Percentiles rank a stretch among this genome's conserved stretches.
phyloP scores from a whole-genome alignment of 2,329 filamentous ascomycete species.

The Aspergillus vadensis region DNA sequence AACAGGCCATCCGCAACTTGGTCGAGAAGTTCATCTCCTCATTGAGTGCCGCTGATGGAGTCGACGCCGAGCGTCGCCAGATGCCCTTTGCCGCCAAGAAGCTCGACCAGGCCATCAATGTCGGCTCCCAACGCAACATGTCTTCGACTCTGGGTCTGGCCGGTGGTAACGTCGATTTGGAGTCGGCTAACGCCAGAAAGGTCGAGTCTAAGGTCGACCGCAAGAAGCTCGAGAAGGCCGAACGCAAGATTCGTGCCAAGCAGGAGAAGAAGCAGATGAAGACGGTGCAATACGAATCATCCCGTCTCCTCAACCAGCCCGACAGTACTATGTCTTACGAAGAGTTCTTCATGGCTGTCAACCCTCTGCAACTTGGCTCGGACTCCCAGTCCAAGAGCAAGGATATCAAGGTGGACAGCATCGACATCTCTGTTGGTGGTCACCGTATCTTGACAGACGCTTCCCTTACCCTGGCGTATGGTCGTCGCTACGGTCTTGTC shows the following conservation, averaged over 20 bases:
- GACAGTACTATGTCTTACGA: conserved; percentile 90
- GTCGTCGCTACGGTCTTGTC: conserved; percentile 92
- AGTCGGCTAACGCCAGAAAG: conserved; percentile 89
- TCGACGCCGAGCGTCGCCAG: conserved; percentile 66
- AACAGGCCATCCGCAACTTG: conserved; percentile 76
- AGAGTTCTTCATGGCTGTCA: conserved; percentile 99
- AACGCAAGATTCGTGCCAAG: conserved; percentile 95
- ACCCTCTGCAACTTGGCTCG: conserved; percentile 83
- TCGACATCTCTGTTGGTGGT: conserved; percentile 90
- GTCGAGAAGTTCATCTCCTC: conserved; percentile 88
- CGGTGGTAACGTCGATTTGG: conserved; percentile 81
- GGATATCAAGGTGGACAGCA: conserved; percentile 96
- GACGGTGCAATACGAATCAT: conserved; percentile 96
- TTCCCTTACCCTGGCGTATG: conserved; percentile 84
- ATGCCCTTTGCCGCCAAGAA: conserved; percentile 77
- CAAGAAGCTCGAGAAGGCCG: conserved; percentile 99
- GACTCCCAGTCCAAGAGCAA: conserved; percentile 82
- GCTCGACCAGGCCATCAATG: conserved; percentile 92
- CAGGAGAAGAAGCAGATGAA: conserved; percentile 99
- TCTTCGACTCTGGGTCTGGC: conserved; percentile 91
- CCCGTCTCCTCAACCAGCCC: conserved; percentile 78
- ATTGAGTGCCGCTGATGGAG: conserved; percentile 72
- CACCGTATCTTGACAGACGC: conserved; percentile 89
- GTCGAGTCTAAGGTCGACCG: conserved; percentile 96
- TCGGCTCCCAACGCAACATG: conserved; percentile 91